Percentiles rank a stretch among this genome's conserved stretches.
phyloP scores from a whole-genome alignment of 768 basidiomycete species.

The Leccinum longicurvipes region DNA sequence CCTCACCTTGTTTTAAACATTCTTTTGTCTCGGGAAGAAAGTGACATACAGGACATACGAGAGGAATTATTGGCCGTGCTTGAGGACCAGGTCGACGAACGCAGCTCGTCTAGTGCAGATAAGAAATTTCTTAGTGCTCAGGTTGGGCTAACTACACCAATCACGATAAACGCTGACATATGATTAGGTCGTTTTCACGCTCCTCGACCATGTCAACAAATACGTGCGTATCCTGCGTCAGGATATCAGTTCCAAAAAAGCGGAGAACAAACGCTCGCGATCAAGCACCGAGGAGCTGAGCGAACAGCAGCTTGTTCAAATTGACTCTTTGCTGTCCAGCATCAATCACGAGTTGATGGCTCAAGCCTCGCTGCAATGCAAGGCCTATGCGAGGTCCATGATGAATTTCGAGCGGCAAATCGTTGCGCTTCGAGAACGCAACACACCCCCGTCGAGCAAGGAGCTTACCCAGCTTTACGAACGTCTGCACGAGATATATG shows the following conservation, averaged over 20 bases:
- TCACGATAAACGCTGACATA: not conserved
- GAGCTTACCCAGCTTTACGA: constrained; percentile 62
- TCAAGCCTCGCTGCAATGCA: constrained; percentile 90
- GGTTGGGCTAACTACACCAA: constrained; percentile 41
- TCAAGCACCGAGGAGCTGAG: constrained; percentile 33
- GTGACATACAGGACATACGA: constrained; percentile 62
- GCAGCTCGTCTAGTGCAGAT: constrained; percentile 60
- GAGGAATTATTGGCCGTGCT: constrained; percentile 78
- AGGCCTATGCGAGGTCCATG: constrained; percentile 87
- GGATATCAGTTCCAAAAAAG: constrained; percentile 50
- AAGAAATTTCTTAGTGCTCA: constrained; percentile 93
- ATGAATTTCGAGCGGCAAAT: constrained; percentile 94
- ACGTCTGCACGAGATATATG: constrained; percentile 91
- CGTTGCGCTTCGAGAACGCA: constrained; percentile 42
- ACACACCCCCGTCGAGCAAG: constrained; percentile 43
- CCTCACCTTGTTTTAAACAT: constrained; percentile 90
- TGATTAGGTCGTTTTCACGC: constrained; percentile 85
- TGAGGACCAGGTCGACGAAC: constrained; percentile 74
- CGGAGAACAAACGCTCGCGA: constrained; percentile 49
- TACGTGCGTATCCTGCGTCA: constrained; percentile 81
- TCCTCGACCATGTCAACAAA: constrained; percentile 91
- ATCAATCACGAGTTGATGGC: constrained; percentile 90
- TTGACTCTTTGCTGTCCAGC: constrained; percentile 79
- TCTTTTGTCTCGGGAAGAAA: constrained; percentile 68
- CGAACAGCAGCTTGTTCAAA: constrained; percentile 60